These are phyloP conservation scores for Phytopythium montanum DNA, from an alignment of 352 stramenopile genomes.

Conservation along the genomic window DNA sequence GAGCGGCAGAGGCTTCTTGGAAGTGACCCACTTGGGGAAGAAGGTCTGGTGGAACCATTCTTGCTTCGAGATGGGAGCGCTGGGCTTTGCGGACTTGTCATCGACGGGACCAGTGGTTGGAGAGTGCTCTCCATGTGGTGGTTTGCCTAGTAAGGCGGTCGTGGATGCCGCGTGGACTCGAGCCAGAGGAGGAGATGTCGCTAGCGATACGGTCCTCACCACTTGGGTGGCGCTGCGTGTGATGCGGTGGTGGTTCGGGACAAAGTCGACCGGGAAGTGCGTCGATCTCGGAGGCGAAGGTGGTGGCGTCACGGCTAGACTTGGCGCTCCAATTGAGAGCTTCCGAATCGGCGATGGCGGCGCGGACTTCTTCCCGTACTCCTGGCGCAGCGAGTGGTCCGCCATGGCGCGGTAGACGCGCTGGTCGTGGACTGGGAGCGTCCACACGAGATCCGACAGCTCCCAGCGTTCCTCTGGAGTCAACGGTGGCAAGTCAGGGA, in stretches of 20 bases:
- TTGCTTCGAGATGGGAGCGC: conserved; percentile 14
- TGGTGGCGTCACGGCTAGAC: not conserved
- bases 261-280: conserved; percentile 16
- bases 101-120: not conserved
- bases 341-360: conserved; percentile 22
- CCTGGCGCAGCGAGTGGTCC: conserved; percentile 31
- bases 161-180: conserved; percentile 6
- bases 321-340: conserved; percentile 10
- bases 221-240: conserved; percentile 27
- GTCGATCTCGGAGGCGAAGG: conserved; percentile 3
- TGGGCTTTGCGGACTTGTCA: not conserved
- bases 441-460: conserved; percentile 57
- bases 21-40: conserved; percentile 25
- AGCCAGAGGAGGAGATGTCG: conserved; percentile 1
- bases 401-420: conserved; percentile 40
- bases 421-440: conserved; percentile 45
- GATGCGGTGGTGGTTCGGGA: conserved; percentile 28
- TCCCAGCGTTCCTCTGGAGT: conserved; percentile 50
- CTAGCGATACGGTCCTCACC: not conserved
- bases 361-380: conserved; percentile 17
- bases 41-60: conserved; percentile 31
- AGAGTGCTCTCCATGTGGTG: not conserved
- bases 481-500: conserved; percentile 31
- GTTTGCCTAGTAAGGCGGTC: not conserved
- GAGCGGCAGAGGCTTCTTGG: conserved; percentile 22